Base-by-base conservation (phyloP, 2,329 filamentous ascomycete species). In the Emydomyces testavorans region DNA sequence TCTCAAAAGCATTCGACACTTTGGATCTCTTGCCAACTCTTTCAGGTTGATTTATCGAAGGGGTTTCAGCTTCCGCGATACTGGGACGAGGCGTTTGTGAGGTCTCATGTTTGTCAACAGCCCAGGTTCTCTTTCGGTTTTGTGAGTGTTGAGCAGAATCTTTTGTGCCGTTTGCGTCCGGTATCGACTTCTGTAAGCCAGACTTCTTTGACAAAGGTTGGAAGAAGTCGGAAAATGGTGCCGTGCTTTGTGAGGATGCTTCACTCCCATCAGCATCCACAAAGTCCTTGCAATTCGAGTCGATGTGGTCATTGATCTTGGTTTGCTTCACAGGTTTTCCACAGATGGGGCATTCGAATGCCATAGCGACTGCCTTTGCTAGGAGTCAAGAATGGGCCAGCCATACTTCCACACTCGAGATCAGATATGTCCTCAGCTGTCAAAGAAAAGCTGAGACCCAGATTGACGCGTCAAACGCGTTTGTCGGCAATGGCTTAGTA, bases 231-330 rank as follows among this genome's bases (percentile, higher is more conserved):
- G 60, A 81, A 7, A 74, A 66, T 20, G 66, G 62, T 37, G 69
- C 56, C 44, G 61, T 59, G 53, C 65, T 70, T 20, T 65, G 63
- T 8, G 62, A 58, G 46, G 61, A 56, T 58, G 65, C 39, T 26
- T 64, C 59, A 48, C 59, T 59, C 50, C 64, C 58, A 61, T 65
- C 55, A 2, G 65, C 54, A 15, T 83, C 69, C 53, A 92, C 64
- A 61, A 82, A 82, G 29, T 71, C 73, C 51, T 76, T 66, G 69
- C 90, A 96, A 54, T 77, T 77, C 24, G 86, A 90, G 68, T 96
- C 92, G 61, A 96, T 79, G 65, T 96, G 90, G 56, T 75, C 75
- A 68, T 96, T 96, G 72, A 96, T 96, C 56, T 83, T 77, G 60
- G 71, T 70, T 55, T 82, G 69, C 54, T 78, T 82, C 58, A 92